Base-by-base conservation (phyloP, 371 early-diverging fungal species). In the Actinomortierella ambigua region DNA sequence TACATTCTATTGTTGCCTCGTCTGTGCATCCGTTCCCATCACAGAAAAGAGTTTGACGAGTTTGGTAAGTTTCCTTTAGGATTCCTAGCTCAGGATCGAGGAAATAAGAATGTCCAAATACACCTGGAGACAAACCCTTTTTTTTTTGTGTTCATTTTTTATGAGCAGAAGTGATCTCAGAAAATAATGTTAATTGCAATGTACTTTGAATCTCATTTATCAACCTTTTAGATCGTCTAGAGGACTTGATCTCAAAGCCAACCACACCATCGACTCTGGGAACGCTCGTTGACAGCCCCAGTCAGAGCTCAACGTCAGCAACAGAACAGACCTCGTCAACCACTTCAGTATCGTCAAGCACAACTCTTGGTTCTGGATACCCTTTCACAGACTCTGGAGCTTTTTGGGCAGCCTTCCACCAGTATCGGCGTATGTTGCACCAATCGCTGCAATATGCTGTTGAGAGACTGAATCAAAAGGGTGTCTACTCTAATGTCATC, bases 401-500 rank as follows among this genome's bases (percentile, higher is more conserved):
- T 26, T 65, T 69, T 50, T 68, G 62, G 57, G 57, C 61, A 1
- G 59, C 60, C 11, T 68, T 61, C 34, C 65, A 59, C 48, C 67
- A 65, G 23, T 59, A 62, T 43, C 61, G 57, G 47, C 57, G 66
- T 62, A 69, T 68, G 50, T 54, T 69, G 24, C 61, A 59, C 0
- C 73, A 73, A 48, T 63, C 73, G 1, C 57, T 84, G n/a, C 76
- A 75, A 42, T 79, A 81, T 58, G 83, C 78, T 8, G 77, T 82
- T 40, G 77, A 79, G 23, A 62, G 64, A 18, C 56, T 82, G 41
- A 80, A 80, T 51, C 71, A 77, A 43, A 77, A 70, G 17, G 81
- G 81, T 2, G 70, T 82, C 14, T 79, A 79, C 28, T 81, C 86
- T 0, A 82, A 81, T 43, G 77, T 82, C 14, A 79, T 84, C 11